Evolutionary conservation across 1,284 basidiomycete species (phyloP).

Genomic region (Leucoagaricus sp.): DNA sequence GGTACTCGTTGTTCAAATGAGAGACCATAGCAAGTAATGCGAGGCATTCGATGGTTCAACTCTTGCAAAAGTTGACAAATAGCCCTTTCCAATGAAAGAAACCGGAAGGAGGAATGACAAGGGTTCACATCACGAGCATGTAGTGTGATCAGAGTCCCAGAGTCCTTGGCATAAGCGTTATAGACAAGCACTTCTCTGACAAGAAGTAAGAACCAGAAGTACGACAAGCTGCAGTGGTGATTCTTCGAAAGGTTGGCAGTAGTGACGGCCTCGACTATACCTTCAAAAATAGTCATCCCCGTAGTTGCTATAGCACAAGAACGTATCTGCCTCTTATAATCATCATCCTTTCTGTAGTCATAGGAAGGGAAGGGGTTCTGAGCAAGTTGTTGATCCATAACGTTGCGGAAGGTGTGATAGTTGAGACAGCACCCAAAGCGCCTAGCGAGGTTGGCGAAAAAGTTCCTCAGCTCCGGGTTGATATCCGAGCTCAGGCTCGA

Average conservation of each 20-base stretch:
- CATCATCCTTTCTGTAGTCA: neutral
- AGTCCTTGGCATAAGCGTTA: neutral
- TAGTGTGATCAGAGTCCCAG: neutral
- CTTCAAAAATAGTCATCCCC: neutral
- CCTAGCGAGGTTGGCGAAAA: neutral
- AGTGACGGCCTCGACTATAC: neutral
- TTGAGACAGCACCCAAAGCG: neutral
- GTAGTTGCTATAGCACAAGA: neutral
- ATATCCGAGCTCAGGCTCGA: neutral
- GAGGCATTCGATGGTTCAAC: neutral
- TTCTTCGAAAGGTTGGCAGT: neutral
- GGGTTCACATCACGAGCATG: neutral
- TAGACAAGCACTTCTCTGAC: neutral
- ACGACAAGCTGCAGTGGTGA: neutral
- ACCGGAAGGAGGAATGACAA: neutral
- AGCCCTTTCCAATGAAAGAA: neutral
- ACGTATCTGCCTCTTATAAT: neutral
- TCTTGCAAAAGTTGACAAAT: neutral
- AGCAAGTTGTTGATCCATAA: neutral
- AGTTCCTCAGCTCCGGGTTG: neutral
- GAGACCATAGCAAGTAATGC: neutral
- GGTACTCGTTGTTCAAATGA: neutral
- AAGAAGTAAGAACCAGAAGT: slow-evolving; percentile 3
- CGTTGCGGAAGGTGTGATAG: neutral
- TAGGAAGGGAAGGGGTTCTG: neutral